These are phyloP conservation scores for Plantago ovata DNA, from an alignment of 257 asterid genomes.

Conservation along the genomic window DNA sequence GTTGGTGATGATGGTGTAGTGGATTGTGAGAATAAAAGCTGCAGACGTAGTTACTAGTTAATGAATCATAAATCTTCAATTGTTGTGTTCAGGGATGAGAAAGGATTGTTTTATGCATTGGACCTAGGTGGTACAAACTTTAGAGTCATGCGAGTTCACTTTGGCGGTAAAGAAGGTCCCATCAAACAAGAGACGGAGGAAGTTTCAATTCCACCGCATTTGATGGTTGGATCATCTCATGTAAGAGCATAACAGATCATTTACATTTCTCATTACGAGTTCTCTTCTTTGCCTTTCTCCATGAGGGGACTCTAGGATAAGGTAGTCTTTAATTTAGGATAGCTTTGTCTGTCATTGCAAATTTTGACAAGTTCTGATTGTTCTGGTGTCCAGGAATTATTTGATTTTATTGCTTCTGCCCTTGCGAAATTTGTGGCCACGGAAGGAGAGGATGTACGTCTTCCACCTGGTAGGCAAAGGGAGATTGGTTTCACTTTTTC, in stretches of 20 bases:
- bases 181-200: constrained; percentile 56
- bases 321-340: no score
- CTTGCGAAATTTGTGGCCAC: constrained; percentile 72
- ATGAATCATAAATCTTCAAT: neutral
- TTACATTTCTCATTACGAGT: no score
- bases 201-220: constrained; percentile 79
- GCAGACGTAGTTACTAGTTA: no score
- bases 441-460: constrained; percentile 62
- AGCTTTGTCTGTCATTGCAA: constrained; percentile 9
- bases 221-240: constrained; percentile 80
- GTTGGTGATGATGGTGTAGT: no score
- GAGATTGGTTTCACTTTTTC: constrained; percentile 98
- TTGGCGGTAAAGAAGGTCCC: constrained; percentile 56
- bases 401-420: constrained; percentile 71
- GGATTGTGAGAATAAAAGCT: no score
- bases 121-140: constrained; percentile 98
- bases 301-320: no score
- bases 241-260: constrained; percentile 58
- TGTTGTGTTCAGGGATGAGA: constrained; percentile 47
- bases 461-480: constrained; percentile 63
- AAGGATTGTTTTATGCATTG: constrained; percentile 83
- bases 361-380: constrained; percentile 6
- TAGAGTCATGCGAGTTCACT: constrained; percentile 75
- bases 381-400: constrained; percentile 51
- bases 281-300: no score